Evolutionary conservation across 768 basidiomycete species (phyloP).

Genomic region (Tylopilus sp.): DNA sequence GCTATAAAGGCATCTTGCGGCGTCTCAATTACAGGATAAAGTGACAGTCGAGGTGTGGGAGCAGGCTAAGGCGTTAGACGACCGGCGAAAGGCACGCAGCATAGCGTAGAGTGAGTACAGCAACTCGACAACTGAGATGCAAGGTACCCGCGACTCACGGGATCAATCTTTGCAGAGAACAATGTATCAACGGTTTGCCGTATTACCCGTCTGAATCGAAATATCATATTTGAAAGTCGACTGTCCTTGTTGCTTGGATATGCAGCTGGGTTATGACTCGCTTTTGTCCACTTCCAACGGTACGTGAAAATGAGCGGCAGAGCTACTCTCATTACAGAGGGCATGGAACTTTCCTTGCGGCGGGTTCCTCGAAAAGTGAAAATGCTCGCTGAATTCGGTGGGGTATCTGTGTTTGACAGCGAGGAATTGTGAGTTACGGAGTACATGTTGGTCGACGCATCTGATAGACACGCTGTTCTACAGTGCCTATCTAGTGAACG

Average conservation of each 20-base stretch:
- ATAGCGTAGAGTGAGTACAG: slow-evolving; percentile 9
- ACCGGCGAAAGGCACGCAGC: slow-evolving; percentile 32
- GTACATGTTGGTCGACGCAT: not conserved
- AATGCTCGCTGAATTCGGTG: slow-evolving; percentile 18
- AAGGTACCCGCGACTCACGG: not conserved
- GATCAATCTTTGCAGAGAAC: not conserved
- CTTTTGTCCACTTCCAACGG: not conserved
- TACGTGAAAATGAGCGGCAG: slow-evolving; percentile 14
- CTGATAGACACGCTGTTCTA: not conserved
- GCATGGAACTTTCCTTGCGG: slow-evolving; percentile 21
- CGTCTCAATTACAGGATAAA: slow-evolving; percentile 54
- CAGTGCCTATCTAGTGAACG: slow-evolving; percentile 41
- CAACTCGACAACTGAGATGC: not conserved
- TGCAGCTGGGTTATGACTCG: not conserved
- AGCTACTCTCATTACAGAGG: slow-evolving; percentile 18
- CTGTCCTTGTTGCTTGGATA: not conserved
- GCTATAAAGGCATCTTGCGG: slow-evolving; percentile 51
- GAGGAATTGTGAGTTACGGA: slow-evolving; percentile 32
- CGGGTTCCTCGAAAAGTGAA: slow-evolving; percentile 20
- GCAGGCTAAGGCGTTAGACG: slow-evolving; percentile 57
- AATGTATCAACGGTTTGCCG: no score
- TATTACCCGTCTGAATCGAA: slow-evolving; percentile 10
- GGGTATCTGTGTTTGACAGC: slow-evolving; percentile 26
- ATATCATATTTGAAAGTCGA: slow-evolving; percentile 12
- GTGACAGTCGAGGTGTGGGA: slow-evolving; percentile 64